Evolutionary conservation across 2,329 filamentous ascomycete genomes (phyloP).

Genomic region (Ciborinia camelliae): DNA sequence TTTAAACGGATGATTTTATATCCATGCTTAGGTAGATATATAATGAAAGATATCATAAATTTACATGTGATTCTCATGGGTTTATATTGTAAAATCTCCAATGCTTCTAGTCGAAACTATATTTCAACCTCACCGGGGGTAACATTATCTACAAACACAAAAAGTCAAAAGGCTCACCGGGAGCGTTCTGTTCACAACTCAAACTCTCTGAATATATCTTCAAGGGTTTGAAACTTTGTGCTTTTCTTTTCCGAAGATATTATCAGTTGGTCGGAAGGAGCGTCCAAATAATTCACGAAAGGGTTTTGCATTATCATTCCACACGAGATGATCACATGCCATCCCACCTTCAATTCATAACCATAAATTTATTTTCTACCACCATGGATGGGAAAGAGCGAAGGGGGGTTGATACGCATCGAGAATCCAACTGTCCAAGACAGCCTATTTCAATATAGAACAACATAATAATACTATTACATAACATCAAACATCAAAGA

Average conservation of each 20-base stretch:
- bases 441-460: not conserved
- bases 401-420: not conserved
- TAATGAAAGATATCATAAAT: not conserved
- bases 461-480: not conserved
- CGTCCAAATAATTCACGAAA: not conserved
- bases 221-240: not conserved
- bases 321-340: conserved; percentile 3
- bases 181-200: not conserved
- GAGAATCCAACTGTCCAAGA: not conserved
- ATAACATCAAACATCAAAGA: not conserved
- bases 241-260: not conserved
- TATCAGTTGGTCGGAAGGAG: not conserved
- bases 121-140: not conserved
- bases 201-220: not conserved
- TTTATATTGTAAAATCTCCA: not conserved
- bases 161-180: not conserved
- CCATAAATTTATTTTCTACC: not conserved
- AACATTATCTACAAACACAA: too few species aligned
- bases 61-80: not conserved
- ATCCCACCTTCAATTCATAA: not conserved
- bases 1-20: not conserved
- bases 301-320: not conserved
- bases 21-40: not conserved
- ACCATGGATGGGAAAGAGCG: not conserved
- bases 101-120: not conserved